phyloP scores from a whole-genome alignment of 768 basidiomycete genomes.

The Dioszegia crocea region DNA sequence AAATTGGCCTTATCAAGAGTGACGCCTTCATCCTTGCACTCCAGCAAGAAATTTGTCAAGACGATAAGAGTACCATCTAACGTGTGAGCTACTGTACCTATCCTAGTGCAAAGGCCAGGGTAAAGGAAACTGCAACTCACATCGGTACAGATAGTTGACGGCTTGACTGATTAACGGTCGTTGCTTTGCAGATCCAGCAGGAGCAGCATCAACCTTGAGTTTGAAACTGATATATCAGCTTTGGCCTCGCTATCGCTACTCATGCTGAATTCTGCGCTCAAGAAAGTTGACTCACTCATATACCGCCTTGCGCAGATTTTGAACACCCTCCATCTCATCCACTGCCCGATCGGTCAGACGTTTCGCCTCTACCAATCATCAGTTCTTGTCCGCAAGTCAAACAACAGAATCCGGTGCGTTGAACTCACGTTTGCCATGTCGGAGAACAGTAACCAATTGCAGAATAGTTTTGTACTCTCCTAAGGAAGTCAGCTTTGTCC shows the following conservation, averaged over 20 bases:
- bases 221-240: constrained; percentile 64
- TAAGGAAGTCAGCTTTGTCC: constrained; percentile 45
- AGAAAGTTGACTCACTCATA: constrained; percentile 66
- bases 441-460: constrained; percentile 85
- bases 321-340: constrained; percentile 86
- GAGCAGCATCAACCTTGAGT: constrained; percentile 77
- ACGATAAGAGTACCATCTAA: constrained; percentile 83
- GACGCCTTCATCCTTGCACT: constrained; percentile 51
- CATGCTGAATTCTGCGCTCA: no score
- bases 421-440: constrained; percentile 69
- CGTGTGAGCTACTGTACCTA: neutral
- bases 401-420: neutral
- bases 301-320: constrained; percentile 91
- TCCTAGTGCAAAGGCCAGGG: no score
- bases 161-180: constrained; percentile 68
- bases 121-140: constrained; percentile 19
- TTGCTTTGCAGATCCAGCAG: constrained; percentile 72
- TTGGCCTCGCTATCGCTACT: neutral
- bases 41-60: constrained; percentile 90
- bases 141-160: constrained; percentile 75
- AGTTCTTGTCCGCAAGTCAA: neutral
- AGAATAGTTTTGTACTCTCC: constrained; percentile 97
- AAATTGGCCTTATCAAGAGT: constrained; percentile 56
- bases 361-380: constrained; percentile 59
- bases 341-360: constrained; percentile 79